These are phyloP conservation scores for Musa itinerans DNA, from an alignment of 176 grass and related monocot species.

Conservation along the genomic window DNA sequence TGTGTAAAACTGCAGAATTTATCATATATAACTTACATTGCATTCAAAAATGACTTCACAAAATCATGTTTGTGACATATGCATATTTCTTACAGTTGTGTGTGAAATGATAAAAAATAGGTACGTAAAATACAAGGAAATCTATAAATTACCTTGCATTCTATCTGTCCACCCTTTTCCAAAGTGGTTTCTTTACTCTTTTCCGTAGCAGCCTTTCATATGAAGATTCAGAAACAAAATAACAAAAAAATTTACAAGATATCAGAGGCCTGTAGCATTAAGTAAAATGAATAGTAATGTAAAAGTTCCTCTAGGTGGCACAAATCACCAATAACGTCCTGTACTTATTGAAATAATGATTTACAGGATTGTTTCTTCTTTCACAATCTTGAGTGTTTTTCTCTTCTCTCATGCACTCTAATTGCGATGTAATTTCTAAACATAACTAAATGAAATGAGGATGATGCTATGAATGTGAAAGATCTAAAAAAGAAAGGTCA, in stretches of 20 bases:
- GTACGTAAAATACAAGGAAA: too few relatives aligned
- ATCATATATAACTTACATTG: constrained; percentile 44
- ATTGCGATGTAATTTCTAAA: neutral
- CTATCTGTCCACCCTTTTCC: constrained; percentile 26
- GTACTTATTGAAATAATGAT: neutral
- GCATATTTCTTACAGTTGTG: neutral
- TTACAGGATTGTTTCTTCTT: neutral
- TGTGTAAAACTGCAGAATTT: constrained; percentile 56
- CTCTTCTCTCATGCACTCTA: neutral
- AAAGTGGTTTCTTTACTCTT: constrained; percentile 43
- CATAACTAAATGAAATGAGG: neutral
- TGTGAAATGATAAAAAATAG: too few relatives aligned
- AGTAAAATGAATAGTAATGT: neutral
- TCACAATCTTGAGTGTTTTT: neutral
- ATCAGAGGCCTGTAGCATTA: neutral
- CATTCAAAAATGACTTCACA: constrained; percentile 31
- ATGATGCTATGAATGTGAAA: neutral
- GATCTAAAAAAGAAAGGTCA: neutral
- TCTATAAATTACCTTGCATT: constrained; percentile 56
- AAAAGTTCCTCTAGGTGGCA: neutral
- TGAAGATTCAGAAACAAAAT: neutral
- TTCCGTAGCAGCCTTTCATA: constrained; percentile 44
- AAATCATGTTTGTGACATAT: neutral
- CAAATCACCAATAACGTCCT: too few relatives aligned
- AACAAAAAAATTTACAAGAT: neutral